These are phyloP conservation scores for Ustilago trichophora DNA, from an alignment of 1,284 basidiomycete species.

Conservation along the genomic window DNA sequence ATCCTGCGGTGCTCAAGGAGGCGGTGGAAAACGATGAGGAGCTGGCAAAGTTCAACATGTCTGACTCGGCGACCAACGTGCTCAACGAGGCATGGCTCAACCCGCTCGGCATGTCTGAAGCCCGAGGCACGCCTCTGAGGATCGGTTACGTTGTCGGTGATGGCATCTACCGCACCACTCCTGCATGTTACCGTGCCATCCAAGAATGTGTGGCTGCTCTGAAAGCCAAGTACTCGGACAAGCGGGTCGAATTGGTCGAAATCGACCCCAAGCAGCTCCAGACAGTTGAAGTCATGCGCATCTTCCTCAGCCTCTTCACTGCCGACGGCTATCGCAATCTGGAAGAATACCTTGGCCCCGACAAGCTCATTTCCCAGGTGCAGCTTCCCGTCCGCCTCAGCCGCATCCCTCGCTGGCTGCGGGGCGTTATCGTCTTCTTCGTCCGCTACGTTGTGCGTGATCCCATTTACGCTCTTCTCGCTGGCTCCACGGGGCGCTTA, in stretches of 20 bases:
- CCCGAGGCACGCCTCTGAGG: constrained; percentile 31
- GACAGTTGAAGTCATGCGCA: constrained; percentile 70
- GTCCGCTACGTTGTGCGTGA: constrained; percentile 49
- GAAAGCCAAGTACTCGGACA: constrained; percentile 74
- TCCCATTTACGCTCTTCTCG: constrained; percentile 22
- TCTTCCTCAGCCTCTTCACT: constrained; percentile 77
- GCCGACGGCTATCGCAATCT: constrained; percentile 81
- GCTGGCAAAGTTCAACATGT: constrained; percentile 17
- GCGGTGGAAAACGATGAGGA: constrained; percentile 34
- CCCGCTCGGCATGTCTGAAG: constrained; percentile 41
- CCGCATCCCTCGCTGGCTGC: constrained; percentile 32
- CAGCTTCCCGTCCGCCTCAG: constrained; percentile 28
- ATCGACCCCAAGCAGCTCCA: constrained; percentile 30
- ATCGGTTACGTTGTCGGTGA: constrained; percentile 69
- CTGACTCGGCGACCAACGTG: constrained; percentile 1
- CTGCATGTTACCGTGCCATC: constrained; percentile 81
- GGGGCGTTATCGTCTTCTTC: constrained; percentile 36
- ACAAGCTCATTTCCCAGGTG: constrained; percentile 65
- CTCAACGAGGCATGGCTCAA: constrained; percentile 48
- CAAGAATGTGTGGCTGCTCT: constrained; percentile 78
- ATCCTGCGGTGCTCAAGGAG: constrained; percentile 17
- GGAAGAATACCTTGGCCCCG: constrained; percentile 73
- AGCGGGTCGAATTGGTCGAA: constrained; percentile 69
- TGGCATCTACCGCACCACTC: constrained; percentile 76
- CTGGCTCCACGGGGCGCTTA: constrained; percentile 67